A percentile compares a stretch with the other conserved stretches of the same genome.
Conservation (phyloP, 306 rosid species). For the Arachis hypogaea region DNA sequence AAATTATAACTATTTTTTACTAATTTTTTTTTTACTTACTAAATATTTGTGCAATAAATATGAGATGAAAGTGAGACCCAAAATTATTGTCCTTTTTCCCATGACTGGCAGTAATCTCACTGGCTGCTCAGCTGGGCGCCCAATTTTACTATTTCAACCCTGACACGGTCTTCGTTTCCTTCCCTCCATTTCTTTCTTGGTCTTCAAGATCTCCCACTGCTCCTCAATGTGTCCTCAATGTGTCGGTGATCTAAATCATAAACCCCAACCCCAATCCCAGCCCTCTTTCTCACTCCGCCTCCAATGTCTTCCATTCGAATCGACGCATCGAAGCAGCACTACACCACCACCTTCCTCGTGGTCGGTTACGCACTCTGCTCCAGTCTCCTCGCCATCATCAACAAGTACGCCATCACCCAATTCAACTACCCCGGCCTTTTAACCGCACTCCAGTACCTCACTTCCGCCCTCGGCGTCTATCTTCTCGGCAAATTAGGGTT, state of each 20-base stretch:
- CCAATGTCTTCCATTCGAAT: conserved; percentile 58
- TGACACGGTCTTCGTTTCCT: neutral
- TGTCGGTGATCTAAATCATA: conserved; percentile 50
- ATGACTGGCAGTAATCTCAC: no score
- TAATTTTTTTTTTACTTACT: no score
- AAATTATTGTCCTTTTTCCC: no score
- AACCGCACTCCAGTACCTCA: conserved; percentile 84
- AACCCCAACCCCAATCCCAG: neutral
- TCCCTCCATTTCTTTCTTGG: no score
- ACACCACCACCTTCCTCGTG: conserved; percentile 74
- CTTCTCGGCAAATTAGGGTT: conserved; percentile 73
- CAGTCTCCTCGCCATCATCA: conserved; percentile 88
- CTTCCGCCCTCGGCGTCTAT: conserved; percentile 86
- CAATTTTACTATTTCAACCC: neutral
- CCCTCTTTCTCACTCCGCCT: neutral
- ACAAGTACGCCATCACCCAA: conserved; percentile 89
- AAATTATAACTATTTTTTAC: no score
- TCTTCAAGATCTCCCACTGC: neutral
- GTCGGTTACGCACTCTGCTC: conserved; percentile 90
- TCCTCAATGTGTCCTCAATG: neutral
- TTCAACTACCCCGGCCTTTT: conserved; percentile 94
- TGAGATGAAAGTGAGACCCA: no score
- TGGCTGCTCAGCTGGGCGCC: no score
- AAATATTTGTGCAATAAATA: no score
- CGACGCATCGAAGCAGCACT: conserved; percentile 60